phyloP scores from a whole-genome alignment of 2,329 filamentous ascomycete genomes.

The Microdochium bolleyi region DNA sequence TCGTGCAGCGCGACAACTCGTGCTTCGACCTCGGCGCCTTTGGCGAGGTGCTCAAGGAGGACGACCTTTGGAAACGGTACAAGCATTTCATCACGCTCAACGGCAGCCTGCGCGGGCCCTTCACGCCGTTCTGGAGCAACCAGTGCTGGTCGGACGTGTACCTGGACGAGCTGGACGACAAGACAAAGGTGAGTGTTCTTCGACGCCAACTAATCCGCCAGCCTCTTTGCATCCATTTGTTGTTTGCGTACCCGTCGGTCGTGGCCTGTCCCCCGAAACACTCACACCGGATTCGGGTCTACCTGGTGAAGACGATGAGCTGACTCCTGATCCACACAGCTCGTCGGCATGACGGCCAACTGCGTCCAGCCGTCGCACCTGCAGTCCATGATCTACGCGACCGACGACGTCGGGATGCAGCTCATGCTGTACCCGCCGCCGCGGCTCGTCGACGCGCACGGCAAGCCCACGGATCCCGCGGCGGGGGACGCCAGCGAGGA shows the following conservation, averaged over 20 bases:
- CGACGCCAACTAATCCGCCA: no score
- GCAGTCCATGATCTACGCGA: slow-evolving; percentile 29
- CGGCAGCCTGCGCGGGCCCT: slow-evolving; percentile 25
- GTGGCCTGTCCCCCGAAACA: no score
- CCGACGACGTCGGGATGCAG: slow-evolving; percentile 25
- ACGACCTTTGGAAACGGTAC: slow-evolving; percentile 23
- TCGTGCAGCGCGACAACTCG: slow-evolving; percentile 19
- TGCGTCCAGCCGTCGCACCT: slow-evolving; percentile 24
- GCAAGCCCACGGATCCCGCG: slow-evolving; percentile 7
- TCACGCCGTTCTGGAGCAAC: slow-evolving; percentile 23
- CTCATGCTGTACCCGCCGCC: slow-evolving; percentile 21
- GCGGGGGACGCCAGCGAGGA: slow-evolving; percentile 11
- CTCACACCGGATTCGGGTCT: no score
- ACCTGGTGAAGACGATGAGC: no score
- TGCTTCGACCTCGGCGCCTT: slow-evolving; percentile 27
- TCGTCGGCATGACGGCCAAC: slow-evolving; percentile 27
- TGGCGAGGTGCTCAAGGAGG: slow-evolving; percentile 22
- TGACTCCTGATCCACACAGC: slow-evolving; percentile 11
- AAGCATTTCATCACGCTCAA: slow-evolving; percentile 26
- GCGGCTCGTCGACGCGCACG: neutral
- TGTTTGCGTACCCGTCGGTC: no score
- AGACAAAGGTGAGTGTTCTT: slow-evolving; percentile 18
- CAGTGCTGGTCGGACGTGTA: slow-evolving; percentile 27
- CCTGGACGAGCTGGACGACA: slow-evolving; percentile 18
- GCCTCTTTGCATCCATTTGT: no score